phyloP scores from a whole-genome alignment of 129 eudicot genomes.

The Helianthus tuberosus region DNA sequence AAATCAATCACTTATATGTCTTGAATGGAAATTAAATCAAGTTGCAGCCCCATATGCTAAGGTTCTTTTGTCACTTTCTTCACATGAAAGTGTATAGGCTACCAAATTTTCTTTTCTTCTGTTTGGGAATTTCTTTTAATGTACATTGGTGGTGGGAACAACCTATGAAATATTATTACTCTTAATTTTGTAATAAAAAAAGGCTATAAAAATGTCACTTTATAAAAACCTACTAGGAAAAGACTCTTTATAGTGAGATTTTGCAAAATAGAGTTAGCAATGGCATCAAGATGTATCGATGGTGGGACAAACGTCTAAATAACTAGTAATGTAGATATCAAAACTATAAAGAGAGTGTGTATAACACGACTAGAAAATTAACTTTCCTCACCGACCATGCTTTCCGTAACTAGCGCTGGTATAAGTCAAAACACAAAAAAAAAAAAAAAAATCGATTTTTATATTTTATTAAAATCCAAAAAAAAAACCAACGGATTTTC shows the following conservation, averaged over 20 bases:
- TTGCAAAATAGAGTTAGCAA: constrained; percentile 2
- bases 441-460: too few relatives aligned
- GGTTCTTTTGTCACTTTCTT: constrained; percentile 45
- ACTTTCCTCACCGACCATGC: too few relatives aligned
- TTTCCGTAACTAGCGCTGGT: too few relatives aligned
- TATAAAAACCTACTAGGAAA: constrained; percentile 4
- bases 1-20: constrained; percentile 34
- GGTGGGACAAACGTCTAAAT: constrained; percentile 12
- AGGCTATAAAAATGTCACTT: constrained; percentile 5
- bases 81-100: constrained; percentile 34
- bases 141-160: constrained; percentile 15
- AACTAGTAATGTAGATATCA: background rate
- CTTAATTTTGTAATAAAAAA: constrained; percentile 4
- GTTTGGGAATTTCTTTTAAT: constrained; percentile 11
- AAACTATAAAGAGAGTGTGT: background rate
- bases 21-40: constrained; percentile 41
- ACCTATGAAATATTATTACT: constrained; percentile 1
- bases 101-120: constrained; percentile 17
- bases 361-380: too few relatives aligned
- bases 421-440: too few relatives aligned
- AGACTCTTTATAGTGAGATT: background rate
- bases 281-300: constrained; percentile 1
- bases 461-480: too few relatives aligned
- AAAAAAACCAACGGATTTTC: too few relatives aligned
- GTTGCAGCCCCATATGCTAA: constrained; percentile 45